A percentile compares a stretch with the other conserved stretches of the same genome.
phyloP scores from a whole-genome alignment of 2,329 filamentous ascomycete species.

The Atkinsonella hypoxylon region DNA sequence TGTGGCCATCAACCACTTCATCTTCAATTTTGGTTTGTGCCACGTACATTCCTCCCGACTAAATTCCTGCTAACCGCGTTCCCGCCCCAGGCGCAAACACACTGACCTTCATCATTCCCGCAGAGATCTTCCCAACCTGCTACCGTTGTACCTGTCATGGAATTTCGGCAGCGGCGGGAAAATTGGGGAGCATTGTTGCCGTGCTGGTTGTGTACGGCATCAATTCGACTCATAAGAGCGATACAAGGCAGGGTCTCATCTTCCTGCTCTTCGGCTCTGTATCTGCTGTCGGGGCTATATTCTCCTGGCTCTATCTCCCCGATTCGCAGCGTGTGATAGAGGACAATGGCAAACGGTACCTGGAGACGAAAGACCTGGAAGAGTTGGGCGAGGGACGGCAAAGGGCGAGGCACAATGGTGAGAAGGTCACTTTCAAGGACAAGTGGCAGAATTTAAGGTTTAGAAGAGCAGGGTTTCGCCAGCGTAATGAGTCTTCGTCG shows the following conservation, averaged over 20 bases:
- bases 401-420: conserved; percentile 30
- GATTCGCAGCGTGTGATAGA: conserved; percentile 29
- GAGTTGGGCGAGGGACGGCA: conserved; percentile 37
- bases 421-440: conserved; percentile 30
- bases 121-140: conserved; percentile 52
- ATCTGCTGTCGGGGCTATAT: conserved; percentile 35
- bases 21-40: conserved; percentile 40
- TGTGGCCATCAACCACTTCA: conserved; percentile 40
- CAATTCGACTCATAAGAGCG: conserved; percentile 29
- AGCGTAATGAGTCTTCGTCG: neutral
- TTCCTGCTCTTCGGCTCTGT: conserved; percentile 39
- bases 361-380: conserved; percentile 36
- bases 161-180: conserved; percentile 48
- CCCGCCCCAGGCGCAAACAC: conserved; percentile 40
- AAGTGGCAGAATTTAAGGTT: conserved; percentile 29
- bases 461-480: conserved; percentile 13
- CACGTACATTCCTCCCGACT: too few species aligned
- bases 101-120: conserved; percentile 51
- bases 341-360: conserved; percentile 22
- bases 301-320: conserved; percentile 40
- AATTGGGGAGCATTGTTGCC: conserved; percentile 43
- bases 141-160: conserved; percentile 52
- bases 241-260: conserved; percentile 34
- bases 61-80: neutral
- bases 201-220: conserved; percentile 38